phyloP scores from a whole-genome alignment of 2,329 filamentous ascomycete genomes.

The Juglanconis oblonga region DNA sequence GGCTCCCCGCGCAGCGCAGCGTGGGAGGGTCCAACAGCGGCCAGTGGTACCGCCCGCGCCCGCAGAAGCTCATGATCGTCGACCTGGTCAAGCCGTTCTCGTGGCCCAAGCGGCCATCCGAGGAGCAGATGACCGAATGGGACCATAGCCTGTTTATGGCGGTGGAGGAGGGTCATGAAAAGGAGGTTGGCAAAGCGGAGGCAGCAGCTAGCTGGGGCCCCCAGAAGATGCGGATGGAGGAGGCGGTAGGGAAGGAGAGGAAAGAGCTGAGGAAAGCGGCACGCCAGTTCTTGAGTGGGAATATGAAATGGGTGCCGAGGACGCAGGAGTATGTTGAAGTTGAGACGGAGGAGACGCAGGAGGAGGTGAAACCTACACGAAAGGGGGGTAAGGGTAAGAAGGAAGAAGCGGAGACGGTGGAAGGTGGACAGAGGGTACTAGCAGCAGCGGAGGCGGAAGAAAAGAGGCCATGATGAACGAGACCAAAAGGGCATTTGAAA shows the following conservation, averaged over 20 bases:
- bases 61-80: constrained; percentile 90
- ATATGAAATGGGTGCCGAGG: constrained; percentile 57
- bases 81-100: constrained; percentile 85
- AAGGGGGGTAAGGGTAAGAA: constrained; percentile 19
- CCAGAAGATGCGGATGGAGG: constrained; percentile 30
- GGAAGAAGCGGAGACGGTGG: constrained; percentile 22
- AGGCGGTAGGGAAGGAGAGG: constrained; percentile 34
- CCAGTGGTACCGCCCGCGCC: constrained; percentile 66
- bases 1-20: constrained; percentile 55
- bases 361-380: neutral
- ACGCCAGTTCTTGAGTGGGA: constrained; percentile 57
- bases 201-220: neutral
- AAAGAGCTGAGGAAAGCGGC: constrained; percentile 56
- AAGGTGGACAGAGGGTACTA: neutral
- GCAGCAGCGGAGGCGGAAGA: constrained; percentile 20
- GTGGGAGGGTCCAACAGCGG: constrained; percentile 42
- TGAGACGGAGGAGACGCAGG: constrained; percentile 30
- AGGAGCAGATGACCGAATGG: constrained; percentile 56
- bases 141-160: constrained; percentile 58
- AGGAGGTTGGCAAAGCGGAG: constrained; percentile 20
- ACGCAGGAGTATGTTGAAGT: constrained; percentile 43
- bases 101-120: constrained; percentile 70
- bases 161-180: constrained; percentile 46
- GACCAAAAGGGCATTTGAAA: neutral
- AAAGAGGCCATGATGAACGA: neutral